Evolutionary conservation across 2,329 filamentous ascomycete species (phyloP).

Genomic region (Paecilomyces formosus): DNA sequence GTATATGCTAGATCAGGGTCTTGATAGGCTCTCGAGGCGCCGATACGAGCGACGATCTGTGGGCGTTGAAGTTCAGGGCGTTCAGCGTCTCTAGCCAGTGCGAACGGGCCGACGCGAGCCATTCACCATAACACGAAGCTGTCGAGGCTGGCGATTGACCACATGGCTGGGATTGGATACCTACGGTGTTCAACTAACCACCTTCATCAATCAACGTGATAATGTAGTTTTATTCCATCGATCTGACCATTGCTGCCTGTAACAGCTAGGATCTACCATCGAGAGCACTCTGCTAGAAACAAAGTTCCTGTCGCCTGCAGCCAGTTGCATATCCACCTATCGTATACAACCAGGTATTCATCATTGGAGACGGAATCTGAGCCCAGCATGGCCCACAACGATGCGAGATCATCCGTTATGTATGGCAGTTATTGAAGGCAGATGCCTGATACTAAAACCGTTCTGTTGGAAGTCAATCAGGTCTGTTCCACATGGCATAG

Average conservation of each 20-base stretch:
- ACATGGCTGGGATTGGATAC: background rate
- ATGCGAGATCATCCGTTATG: background rate
- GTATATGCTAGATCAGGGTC: background rate
- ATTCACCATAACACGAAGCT: background rate
- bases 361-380: background rate
- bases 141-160: background rate
- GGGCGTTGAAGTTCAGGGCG: background rate
- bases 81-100: background rate
- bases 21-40: background rate
- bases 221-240: background rate
- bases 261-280: background rate
- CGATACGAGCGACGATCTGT: background rate
- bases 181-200: background rate
- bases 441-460: background rate
- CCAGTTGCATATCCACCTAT: background rate
- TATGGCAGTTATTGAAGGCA: background rate
- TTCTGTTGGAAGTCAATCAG: background rate
- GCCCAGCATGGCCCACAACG: background rate
- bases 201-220: background rate
- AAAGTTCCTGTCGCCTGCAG: background rate
- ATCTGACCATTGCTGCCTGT: background rate
- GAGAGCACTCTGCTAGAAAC: background rate
- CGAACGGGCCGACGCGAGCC: background rate
- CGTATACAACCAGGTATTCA: background rate
- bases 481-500: background rate